These are phyloP conservation scores for Aquilaria yunnanensis DNA, from an alignment of 345 rosid species.

Conservation along the genomic window DNA sequence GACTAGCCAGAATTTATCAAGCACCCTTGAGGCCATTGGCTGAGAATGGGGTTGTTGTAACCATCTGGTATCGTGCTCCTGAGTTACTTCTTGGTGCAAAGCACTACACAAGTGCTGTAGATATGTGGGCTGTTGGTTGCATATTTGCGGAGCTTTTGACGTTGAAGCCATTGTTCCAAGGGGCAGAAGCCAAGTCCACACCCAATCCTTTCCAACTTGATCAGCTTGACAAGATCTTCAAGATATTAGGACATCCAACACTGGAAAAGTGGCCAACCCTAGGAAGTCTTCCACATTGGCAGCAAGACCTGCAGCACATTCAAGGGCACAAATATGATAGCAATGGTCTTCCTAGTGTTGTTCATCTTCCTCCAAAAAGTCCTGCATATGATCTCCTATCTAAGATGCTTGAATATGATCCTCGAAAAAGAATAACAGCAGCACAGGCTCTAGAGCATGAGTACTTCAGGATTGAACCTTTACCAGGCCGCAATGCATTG, in stretches of 20 bases:
- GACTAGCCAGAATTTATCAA: constrained; percentile 94
- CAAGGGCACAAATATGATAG: constrained; percentile 80
- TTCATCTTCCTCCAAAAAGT: constrained; percentile 59
- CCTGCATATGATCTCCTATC: constrained; percentile 76
- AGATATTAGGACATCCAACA: constrained; percentile 95
- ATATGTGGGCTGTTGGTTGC: constrained; percentile 99
- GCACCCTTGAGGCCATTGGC: constrained; percentile 79
- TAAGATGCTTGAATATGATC: constrained; percentile 95
- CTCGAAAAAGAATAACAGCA: constrained; percentile 85
- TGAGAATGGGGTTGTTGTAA: constrained; percentile 97
- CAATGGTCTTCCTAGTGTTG: constrained; percentile 58
- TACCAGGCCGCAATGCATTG: constrained; percentile 87
- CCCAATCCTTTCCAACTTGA: constrained; percentile 91
- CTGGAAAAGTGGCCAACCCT: constrained; percentile 92
- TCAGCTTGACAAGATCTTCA: constrained; percentile 98
- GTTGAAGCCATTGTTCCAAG: constrained; percentile 95
- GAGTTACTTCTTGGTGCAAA: constrained; percentile 97
- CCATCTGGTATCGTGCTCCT: constrained; percentile 99
- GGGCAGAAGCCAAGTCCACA: constrained; percentile 81
- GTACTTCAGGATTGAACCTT: constrained; percentile 75
- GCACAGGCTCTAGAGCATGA: constrained; percentile 96
- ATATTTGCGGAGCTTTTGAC: constrained; percentile 95
- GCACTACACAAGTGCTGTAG: constrained; percentile 96
- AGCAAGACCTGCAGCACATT: constrained; percentile 60
- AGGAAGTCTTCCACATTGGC: constrained; percentile 88